These are phyloP conservation scores for Taphrina flavorubra DNA, from an alignment of 1,139 yeast species.

Conservation along the genomic window DNA sequence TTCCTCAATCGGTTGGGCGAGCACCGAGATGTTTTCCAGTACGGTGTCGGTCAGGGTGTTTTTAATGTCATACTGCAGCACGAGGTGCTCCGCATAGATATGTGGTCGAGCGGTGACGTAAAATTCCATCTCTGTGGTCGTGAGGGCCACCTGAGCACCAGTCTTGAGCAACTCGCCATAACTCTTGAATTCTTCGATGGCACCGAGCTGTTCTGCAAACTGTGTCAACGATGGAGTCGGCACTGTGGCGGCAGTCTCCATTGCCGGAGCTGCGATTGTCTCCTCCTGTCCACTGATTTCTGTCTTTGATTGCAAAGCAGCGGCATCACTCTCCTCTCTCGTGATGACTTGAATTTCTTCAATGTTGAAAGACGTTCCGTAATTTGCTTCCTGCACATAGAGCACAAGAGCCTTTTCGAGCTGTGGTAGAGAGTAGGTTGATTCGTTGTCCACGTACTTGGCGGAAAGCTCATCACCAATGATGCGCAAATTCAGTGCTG, in stretches of 20 bases:
- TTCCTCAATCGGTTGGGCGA: slow-evolving; percentile 65
- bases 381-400: slow-evolving; percentile 67
- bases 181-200: slow-evolving; percentile 69
- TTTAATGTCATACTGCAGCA: slow-evolving; percentile 76
- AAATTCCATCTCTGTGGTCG: slow-evolving; percentile 93
- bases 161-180: slow-evolving; percentile 81
- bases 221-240: slow-evolving; percentile 60
- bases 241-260: slow-evolving; percentile 44
- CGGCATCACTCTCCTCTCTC: slow-evolving; percentile 67
- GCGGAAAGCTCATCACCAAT: slow-evolving; percentile 60
- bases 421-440: slow-evolving; percentile 72
- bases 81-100: slow-evolving; percentile 74
- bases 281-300: slow-evolving; percentile 47
- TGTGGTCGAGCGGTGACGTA: slow-evolving; percentile 86
- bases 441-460: slow-evolving; percentile 61
- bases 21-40: slow-evolving; percentile 78
- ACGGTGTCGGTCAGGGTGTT: slow-evolving; percentile 82
- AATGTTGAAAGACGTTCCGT: slow-evolving; percentile 76
- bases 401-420: slow-evolving; percentile 77
- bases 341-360: slow-evolving; percentile 66
- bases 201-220: slow-evolving; percentile 68
- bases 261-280: slow-evolving; percentile 42
- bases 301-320: slow-evolving; percentile 64
- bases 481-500: slow-evolving; percentile 79
- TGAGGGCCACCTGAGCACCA: slow-evolving; percentile 66